Evolutionary conservation across 1,284 basidiomycete genomes (phyloP).

Genomic region (Phenoliferia sp.): DNA sequence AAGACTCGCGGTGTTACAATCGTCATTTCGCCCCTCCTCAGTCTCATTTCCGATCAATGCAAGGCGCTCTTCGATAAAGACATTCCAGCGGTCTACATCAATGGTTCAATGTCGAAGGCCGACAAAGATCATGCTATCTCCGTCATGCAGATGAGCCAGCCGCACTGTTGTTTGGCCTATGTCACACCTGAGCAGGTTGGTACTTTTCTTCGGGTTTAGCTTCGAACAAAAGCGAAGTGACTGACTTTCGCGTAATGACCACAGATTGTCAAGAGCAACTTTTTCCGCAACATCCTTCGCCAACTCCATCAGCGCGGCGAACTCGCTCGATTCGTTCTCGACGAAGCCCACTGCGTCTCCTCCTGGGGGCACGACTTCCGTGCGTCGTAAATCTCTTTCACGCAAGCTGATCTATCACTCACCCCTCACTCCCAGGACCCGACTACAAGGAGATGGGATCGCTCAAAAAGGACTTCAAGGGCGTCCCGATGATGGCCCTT

Average conservation of each 20-base stretch:
- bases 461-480: constrained; percentile 67
- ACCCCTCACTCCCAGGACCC: constrained; percentile 24
- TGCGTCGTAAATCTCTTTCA: constrained; percentile 44
- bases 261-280: constrained; percentile 52
- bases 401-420: background rate
- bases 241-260: background rate
- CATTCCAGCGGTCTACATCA: constrained; percentile 69
- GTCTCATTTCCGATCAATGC: constrained; percentile 89
- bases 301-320: constrained; percentile 55
- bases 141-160: constrained; percentile 47
- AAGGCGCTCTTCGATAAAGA: constrained; percentile 56
- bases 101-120: constrained; percentile 52
- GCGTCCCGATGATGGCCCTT: constrained; percentile 87
- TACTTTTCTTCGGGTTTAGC: constrained; percentile 40
- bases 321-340: constrained; percentile 86
- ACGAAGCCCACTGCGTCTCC: constrained; percentile 90
- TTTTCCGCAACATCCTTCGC: constrained; percentile 56
- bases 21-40: constrained; percentile 83
- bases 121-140: constrained; percentile 46
- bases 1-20: constrained; percentile 76
- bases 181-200: constrained; percentile 92
- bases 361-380: constrained; percentile 82
- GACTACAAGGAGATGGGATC: constrained; percentile 54
- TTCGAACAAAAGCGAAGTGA: background rate
- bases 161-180: constrained; percentile 63